Evolutionary conservation across 2,329 filamentous ascomycete genomes (phyloP).

Genomic region (Cladophialophora exuberans): DNA sequence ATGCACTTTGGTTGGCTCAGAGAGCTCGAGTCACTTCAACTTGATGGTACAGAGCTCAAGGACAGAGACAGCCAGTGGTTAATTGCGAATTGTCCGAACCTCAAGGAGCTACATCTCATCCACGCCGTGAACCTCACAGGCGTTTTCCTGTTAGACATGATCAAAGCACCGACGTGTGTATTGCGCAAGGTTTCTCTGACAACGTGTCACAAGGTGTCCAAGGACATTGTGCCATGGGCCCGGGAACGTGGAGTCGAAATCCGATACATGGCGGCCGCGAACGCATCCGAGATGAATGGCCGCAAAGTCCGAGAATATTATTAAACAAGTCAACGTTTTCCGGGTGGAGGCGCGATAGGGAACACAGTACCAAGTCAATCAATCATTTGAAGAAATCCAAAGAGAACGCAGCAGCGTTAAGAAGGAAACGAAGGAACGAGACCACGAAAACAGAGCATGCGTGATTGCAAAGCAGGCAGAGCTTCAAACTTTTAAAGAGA

Average conservation of each 20-base stretch:
- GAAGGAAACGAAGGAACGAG: neutral
- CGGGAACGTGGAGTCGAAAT: slow-evolving; percentile 13
- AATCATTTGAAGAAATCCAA: neutral
- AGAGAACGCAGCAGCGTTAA: neutral
- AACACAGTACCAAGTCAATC: too few species aligned
- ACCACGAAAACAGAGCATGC: neutral
- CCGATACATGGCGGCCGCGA: neutral
- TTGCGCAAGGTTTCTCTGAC: slow-evolving; percentile 13
- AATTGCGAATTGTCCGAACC: slow-evolving; percentile 2
- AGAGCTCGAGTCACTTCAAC: slow-evolving; percentile 8
- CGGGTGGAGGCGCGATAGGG: too few species aligned
- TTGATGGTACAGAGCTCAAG: slow-evolving; percentile 1
- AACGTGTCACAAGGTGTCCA: slow-evolving; percentile 17
- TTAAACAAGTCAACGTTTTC: neutral
- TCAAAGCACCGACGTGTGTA: slow-evolving; percentile 11
- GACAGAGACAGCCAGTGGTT: slow-evolving; percentile 5
- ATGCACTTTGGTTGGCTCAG: slow-evolving; percentile 5
- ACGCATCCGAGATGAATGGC: neutral
- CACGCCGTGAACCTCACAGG: slow-evolving; percentile 16
- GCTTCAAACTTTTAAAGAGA: neutral
- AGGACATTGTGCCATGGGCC: slow-evolving; percentile 22
- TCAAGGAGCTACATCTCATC: slow-evolving; percentile 18
- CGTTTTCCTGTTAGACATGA: slow-evolving; percentile 21
- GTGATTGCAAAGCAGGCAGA: neutral
- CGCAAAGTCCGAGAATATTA: neutral